These are phyloP conservation scores for Exophiala xenobiotica DNA, from an alignment of 2,329 filamentous ascomycete genomes.

Conservation along the genomic window DNA sequence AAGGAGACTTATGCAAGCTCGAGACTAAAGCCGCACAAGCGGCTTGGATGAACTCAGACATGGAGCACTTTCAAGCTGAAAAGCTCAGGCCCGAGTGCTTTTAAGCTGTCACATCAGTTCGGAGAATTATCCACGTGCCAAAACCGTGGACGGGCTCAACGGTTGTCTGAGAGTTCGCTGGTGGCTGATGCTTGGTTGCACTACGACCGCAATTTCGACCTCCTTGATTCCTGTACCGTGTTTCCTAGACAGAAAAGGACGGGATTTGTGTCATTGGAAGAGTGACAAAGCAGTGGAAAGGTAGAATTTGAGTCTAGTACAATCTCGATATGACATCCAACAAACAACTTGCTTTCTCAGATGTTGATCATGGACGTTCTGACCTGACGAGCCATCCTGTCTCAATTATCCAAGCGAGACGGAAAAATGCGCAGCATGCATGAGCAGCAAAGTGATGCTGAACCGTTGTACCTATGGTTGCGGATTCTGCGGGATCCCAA, in stretches of 20 bases:
- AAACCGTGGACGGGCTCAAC: background rate
- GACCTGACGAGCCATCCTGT: background rate
- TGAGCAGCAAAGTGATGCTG: background rate
- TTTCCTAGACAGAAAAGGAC: background rate
- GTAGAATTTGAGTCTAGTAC: background rate
- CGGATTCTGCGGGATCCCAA: too few species aligned
- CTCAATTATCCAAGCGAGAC: background rate
- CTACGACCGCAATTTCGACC: background rate
- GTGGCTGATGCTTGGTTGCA: background rate
- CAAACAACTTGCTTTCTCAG: too few species aligned
- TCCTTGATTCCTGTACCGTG: background rate
- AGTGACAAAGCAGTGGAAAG: background rate
- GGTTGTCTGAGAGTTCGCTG: background rate
- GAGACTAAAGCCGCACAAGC: background rate
- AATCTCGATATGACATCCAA: background rate
- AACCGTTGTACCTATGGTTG: too few species aligned
- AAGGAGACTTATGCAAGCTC: background rate
- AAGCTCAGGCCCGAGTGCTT: background rate
- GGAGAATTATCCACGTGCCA: conserved; percentile 1
- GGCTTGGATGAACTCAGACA: background rate
- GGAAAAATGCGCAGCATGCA: background rate
- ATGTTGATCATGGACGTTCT: background rate
- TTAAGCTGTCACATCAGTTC: background rate
- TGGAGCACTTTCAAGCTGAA: background rate
- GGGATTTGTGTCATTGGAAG: background rate